These are phyloP conservation scores for Lichina pygmaea DNA, from an alignment of 495 filamentous ascomycete species.

Conservation along the genomic window DNA sequence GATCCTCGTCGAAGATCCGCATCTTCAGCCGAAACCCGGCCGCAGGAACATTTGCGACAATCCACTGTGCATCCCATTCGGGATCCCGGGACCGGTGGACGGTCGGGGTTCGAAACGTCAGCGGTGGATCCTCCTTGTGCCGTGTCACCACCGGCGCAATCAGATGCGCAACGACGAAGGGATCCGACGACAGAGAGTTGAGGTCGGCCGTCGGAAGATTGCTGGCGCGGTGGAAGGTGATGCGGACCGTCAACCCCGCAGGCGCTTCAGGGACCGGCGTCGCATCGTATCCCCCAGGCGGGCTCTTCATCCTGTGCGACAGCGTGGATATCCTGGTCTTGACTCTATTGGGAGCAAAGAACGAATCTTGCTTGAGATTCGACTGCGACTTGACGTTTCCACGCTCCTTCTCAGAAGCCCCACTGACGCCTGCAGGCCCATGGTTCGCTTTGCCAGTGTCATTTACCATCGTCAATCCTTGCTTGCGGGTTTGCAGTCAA, in stretches of 20 bases:
- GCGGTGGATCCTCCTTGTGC: slow-evolving; percentile 52
- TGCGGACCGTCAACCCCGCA: slow-evolving; percentile 55
- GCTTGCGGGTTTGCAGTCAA: no score
- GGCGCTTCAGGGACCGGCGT: slow-evolving; percentile 49
- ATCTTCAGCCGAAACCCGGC: slow-evolving; percentile 59
- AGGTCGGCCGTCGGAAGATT: slow-evolving; percentile 68
- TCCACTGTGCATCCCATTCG: slow-evolving; percentile 63
- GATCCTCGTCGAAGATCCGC: slow-evolving; percentile 69
- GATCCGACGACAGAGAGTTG: slow-evolving; percentile 52
- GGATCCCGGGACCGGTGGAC: slow-evolving; percentile 42
- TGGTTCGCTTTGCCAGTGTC: no score
- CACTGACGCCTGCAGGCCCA: no score
- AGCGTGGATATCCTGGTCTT: no score
- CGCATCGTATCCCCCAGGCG: slow-evolving; percentile 51
- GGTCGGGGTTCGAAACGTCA: slow-evolving; percentile 53
- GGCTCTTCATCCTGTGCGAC: slow-evolving; percentile 14
- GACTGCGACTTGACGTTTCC: slow-evolving; percentile 8
- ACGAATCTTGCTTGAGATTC: slow-evolving; percentile 18
- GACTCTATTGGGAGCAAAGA: slow-evolving; percentile 57
- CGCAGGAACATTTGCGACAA: slow-evolving; percentile 58
- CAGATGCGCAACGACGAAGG: slow-evolving; percentile 50
- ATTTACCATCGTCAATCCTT: no score
- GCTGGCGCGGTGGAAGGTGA: slow-evolving; percentile 57
- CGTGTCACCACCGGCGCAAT: slow-evolving; percentile 30
- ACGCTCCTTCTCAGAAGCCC: no score